Base-by-base conservation (phyloP, 345 rosid species). In the Brassica incana region DNA sequence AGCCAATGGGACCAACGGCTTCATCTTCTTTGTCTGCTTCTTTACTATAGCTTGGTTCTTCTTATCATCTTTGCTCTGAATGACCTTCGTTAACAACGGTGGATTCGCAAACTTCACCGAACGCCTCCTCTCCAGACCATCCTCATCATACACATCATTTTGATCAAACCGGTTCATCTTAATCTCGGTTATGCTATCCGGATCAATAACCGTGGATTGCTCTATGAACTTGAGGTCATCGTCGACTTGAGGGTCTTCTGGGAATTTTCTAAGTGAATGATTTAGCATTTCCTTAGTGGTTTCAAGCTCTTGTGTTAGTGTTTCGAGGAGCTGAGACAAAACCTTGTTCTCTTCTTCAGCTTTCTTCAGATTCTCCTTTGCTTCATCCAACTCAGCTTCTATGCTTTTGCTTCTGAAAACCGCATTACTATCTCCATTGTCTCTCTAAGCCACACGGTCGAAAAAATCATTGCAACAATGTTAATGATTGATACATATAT, bases 61-160 rank as follows among this genome's bases (percentile, higher is more conserved):
- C 71, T 78, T 84, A 63, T 84, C 83, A 30, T 72, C 78, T 50
- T 74, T 84, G 18, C 74, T 70, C 29, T 67, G 77, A 18, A 84
- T 81, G 40, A 87, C 85, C 60, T 80, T 78, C 40, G 92, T 71
- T 38, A 85, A 18, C 16, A 90, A 75, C 8, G 91, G 88, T 18
- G 95, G 86, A 62, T 85, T 88, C 5, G 95, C 93, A 74, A 92
- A 92, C 63, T 86, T 87, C 77, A 90, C 97, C 30, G 82, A 86
- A 67, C 93, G 86, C 73, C 87, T 90, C 83, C 84, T 87, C 61
- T 88, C 88, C 15, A 88, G 74, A 79, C 77, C 84, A 18, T 80
- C 81, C 12, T 18, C 75, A 32, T 73, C 78, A 32, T 67, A 54
- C 29, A 12, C 45, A 59, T 71, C 71, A 45, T 76, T 64, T 52